Percentiles rank a stretch among this genome's conserved stretches.
Conservation (phyloP, 768 basidiomycete genomes). For the Phylloporus sp. region DNA sequence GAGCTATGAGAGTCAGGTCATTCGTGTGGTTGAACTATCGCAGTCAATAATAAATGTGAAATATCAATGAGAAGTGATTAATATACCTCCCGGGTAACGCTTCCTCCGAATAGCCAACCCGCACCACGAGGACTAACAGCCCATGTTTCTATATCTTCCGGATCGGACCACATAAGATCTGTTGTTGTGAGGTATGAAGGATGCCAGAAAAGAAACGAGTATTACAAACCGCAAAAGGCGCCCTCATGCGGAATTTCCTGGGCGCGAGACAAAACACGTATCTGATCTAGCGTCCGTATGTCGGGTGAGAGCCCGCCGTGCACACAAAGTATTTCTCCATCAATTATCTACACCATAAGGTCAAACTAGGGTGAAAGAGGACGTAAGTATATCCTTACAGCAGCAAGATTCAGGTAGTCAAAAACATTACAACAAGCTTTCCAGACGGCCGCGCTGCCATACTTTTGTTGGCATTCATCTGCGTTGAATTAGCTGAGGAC, state of each 20-base stretch:
- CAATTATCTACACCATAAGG: slow-evolving; percentile 67
- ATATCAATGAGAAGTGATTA: not conserved
- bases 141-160: slow-evolving; percentile 94
- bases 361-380: not conserved
- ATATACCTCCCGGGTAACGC: slow-evolving; percentile 77
- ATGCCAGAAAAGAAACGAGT: not conserved
- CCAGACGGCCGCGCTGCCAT: slow-evolving; percentile 93
- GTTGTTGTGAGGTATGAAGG: not conserved
- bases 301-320: slow-evolving; percentile 97
- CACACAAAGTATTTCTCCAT: slow-evolving; percentile 88
- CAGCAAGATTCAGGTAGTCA: slow-evolving; percentile 92
- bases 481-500: not conserved
- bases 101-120: slow-evolving; percentile 90
- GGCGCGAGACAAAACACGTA: slow-evolving; percentile 87
- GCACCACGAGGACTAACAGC: slow-evolving; percentile 95
- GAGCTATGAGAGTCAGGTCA: slow-evolving; percentile 79
- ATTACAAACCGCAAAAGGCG: slow-evolving; percentile 80
- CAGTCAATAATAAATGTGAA: slow-evolving; percentile 1
- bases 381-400: slow-evolving; percentile 48
- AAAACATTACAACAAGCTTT: slow-evolving; percentile 97
- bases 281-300: slow-evolving; percentile 91
- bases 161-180: slow-evolving; percentile 99
- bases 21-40: slow-evolving; percentile 92
- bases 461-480: slow-evolving; percentile 99
- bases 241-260: slow-evolving; percentile 99